A percentile compares a stretch with the other conserved stretches of the same genome.
Evolutionary conservation across 495 filamentous ascomycete genomes (phyloP).

Genomic region (Parachaetomium inaequale): DNA sequence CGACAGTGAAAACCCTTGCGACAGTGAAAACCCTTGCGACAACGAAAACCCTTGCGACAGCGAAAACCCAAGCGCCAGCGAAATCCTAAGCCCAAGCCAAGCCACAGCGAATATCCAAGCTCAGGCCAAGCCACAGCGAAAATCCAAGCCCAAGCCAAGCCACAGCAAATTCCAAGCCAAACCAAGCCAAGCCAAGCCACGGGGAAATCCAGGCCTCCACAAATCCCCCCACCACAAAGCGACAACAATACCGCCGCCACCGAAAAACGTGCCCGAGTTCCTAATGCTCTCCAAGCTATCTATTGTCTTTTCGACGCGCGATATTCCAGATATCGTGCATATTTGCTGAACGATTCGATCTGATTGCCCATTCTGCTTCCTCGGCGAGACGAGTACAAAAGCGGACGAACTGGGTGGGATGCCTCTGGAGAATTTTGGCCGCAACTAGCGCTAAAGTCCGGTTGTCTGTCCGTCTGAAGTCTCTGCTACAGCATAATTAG

Average conservation of each 20-base stretch:
- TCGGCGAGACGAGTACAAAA: conserved; percentile 16
- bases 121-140: neutral
- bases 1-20: neutral
- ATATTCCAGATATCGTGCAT: conserved; percentile 16
- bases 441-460: conserved; percentile 12
- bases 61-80: neutral
- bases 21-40: neutral
- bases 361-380: conserved; percentile 13
- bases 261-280: neutral
- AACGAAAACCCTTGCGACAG: neutral
- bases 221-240: conserved; percentile 2
- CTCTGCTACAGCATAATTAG: conserved; percentile 11
- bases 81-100: neutral
- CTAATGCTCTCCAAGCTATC: conserved; percentile 11
- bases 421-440: conserved; percentile 11
- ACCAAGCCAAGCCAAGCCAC: neutral
- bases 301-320: conserved; percentile 9
- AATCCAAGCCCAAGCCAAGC: conserved; percentile 3
- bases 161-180: neutral
- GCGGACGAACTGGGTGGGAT: conserved; percentile 10
- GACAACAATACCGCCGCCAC: conserved; percentile 2
- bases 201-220: neutral
- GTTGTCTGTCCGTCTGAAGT: conserved; percentile 11
- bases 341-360: conserved; percentile 16
- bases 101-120: neutral